Evolutionary conservation across 805 yeast species (phyloP).

Genomic region (Kluyveromyces nonfermentans): DNA sequence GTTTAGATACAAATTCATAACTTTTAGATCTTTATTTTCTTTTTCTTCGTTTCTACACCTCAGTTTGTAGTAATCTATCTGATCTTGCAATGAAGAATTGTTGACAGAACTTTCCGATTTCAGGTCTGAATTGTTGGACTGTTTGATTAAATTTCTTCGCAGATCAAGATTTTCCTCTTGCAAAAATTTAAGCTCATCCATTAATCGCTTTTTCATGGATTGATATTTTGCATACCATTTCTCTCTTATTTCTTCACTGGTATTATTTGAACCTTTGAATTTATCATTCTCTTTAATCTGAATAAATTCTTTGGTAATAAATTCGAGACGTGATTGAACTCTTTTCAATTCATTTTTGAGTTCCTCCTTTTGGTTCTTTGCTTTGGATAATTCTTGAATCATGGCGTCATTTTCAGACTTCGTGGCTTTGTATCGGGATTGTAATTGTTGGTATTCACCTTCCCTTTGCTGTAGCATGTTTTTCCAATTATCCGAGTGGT

Average conservation of each 20-base stretch:
- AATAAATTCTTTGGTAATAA: constrained; percentile 18
- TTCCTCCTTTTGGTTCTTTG: constrained; percentile 19
- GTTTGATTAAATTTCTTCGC: constrained; percentile 12
- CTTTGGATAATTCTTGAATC: constrained; percentile 16
- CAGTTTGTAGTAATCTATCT: constrained; percentile 23
- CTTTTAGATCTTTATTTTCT: constrained; percentile 25
- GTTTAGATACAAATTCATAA: constrained; percentile 26
- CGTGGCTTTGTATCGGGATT: constrained; percentile 7
- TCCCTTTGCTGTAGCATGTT: constrained; percentile 7
- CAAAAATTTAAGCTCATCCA: constrained; percentile 16
- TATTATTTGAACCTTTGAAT: not conserved
- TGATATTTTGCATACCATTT: constrained; percentile 12
- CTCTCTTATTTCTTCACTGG: constrained; percentile 3
- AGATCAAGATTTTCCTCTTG: constrained; percentile 22
- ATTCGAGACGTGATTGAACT: constrained; percentile 24
- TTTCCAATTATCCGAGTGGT: constrained; percentile 8
- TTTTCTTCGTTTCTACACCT: constrained; percentile 25
- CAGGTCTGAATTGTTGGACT: constrained; percentile 6
- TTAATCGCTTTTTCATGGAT: constrained; percentile 15
- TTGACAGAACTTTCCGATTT: constrained; percentile 7
- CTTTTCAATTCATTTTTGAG: constrained; percentile 26
- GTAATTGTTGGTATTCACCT: constrained; percentile 11
- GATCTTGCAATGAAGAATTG: constrained; percentile 11
- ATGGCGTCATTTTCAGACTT: constrained; percentile 9
- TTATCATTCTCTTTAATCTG: constrained; percentile 10